A percentile compares a stretch with the other conserved stretches of the same genome.
Conservation (phyloP, 2,329 filamentous ascomycete genomes). For the Acephala macrosclerotiorum region DNA sequence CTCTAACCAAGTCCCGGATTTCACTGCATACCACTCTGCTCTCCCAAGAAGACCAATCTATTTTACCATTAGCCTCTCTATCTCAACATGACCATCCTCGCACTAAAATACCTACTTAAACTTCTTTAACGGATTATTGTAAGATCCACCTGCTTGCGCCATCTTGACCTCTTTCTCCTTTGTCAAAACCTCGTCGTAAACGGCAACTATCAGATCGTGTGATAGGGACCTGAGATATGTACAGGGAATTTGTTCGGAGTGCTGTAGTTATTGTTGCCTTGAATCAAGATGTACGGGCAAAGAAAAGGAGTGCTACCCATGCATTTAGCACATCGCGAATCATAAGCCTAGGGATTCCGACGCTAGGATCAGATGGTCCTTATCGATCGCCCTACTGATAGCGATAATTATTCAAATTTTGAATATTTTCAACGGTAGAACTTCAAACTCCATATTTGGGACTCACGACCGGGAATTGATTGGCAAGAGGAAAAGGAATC, state of each 20-base stretch:
- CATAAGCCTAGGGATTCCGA: neutral
- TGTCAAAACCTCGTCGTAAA: neutral
- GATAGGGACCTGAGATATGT: slow-evolving; percentile 8
- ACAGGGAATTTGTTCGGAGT: slow-evolving; percentile 19
- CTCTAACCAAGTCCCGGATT: slow-evolving; percentile 25
- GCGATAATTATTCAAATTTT: slow-evolving; percentile 24
- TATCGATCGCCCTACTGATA: slow-evolving; percentile 17
- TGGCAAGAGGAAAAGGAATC: slow-evolving; percentile 7
- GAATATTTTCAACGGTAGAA: slow-evolving; percentile 20
- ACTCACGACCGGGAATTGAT: neutral
- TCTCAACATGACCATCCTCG: neutral
- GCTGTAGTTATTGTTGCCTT: slow-evolving; percentile 7
- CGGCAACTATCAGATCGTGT: slow-evolving; percentile 12
- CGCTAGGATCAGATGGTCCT: slow-evolving; percentile 8
- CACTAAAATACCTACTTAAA: slow-evolving; percentile 77
- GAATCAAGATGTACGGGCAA: neutral
- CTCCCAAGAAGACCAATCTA: slow-evolving; percentile 95
- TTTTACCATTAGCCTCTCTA: slow-evolving; percentile 32
- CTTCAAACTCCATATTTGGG: neutral
- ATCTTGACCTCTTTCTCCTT: slow-evolving; percentile 59
- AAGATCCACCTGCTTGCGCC: slow-evolving; percentile 85
- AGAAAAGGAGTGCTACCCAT: slow-evolving; percentile 18
- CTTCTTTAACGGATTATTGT: slow-evolving; percentile 99
- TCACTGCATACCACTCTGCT: slow-evolving; percentile 88
- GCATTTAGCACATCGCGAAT: neutral